These are phyloP conservation scores for Tolypocladium pustulatum DNA, from an alignment of 2,329 filamentous ascomycete genomes.

Conservation along the genomic window DNA sequence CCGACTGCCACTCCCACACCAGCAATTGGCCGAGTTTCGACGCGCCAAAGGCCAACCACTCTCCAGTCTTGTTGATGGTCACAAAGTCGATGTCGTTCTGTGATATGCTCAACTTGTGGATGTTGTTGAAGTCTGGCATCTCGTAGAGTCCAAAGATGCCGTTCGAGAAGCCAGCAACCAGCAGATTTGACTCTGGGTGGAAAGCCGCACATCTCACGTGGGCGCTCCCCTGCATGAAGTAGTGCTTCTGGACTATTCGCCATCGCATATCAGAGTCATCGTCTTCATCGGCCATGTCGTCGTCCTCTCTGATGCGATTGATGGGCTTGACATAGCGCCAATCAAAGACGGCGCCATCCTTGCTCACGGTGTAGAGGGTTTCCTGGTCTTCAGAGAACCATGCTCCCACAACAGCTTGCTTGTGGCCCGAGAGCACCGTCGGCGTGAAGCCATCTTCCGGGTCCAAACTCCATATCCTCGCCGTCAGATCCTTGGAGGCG, in stretches of 20 bases:
- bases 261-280: slow-evolving; percentile 63
- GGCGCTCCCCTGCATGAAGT: slow-evolving; percentile 85
- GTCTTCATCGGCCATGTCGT: slow-evolving; percentile 49
- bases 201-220: slow-evolving; percentile 85
- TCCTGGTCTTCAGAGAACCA: slow-evolving; percentile 96
- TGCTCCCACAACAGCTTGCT: slow-evolving; percentile 83
- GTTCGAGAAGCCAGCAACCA: slow-evolving; percentile 95
- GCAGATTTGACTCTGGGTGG: slow-evolving; percentile 74
- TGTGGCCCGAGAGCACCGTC: slow-evolving; percentile 82
- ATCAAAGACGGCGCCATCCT: slow-evolving; percentile 90
- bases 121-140: slow-evolving; percentile 88
- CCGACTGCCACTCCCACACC: slow-evolving; percentile 99
- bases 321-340: slow-evolving; percentile 72
- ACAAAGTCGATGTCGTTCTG: slow-evolving; percentile 95
- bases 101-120: slow-evolving; percentile 87
- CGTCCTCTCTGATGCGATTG: slow-evolving; percentile 43
- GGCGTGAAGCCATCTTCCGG: slow-evolving; percentile 80
- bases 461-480: slow-evolving; percentile 88
- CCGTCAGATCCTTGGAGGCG: slow-evolving; percentile 83
- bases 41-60: slow-evolving; percentile 95
- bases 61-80: slow-evolving; percentile 84
- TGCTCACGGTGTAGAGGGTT: slow-evolving; percentile 90
- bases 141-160: slow-evolving; percentile 92
- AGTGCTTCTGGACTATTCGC: slow-evolving; percentile 85
- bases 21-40: slow-evolving; percentile 92